These are phyloP conservation scores for Rachicladosporium sp. DNA, from an alignment of 2,329 filamentous ascomycete genomes.

Conservation along the genomic window DNA sequence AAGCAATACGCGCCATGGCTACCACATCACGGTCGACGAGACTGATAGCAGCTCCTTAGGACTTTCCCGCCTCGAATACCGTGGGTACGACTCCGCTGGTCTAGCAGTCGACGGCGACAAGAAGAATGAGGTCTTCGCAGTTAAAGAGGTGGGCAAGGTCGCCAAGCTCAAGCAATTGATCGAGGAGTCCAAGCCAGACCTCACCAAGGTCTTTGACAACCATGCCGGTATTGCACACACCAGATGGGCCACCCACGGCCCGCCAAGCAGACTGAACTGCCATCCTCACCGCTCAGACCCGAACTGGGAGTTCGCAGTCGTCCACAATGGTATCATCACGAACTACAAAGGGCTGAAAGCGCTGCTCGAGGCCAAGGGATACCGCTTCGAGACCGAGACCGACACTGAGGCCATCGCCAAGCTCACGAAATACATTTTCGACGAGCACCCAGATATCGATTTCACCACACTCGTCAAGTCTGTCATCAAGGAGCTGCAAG, in stretches of 20 bases:
- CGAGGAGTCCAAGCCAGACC: constrained; percentile 67
- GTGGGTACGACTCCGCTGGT: constrained; percentile 96
- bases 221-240: constrained; percentile 99
- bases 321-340: constrained; percentile 99
- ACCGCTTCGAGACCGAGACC: constrained; percentile 97
- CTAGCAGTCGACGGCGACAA: constrained; percentile 94
- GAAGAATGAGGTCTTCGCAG: constrained; percentile 93
- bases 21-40: no score
- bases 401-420: constrained; percentile 99
- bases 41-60: constrained; percentile 39
- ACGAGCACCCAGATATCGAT: constrained; percentile 84
- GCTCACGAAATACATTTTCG: constrained; percentile 95
- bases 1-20: constrained; percentile 13
- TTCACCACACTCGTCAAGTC: constrained; percentile 96
- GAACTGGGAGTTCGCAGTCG: constrained; percentile 90
- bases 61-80: constrained; percentile 91
- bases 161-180: constrained; percentile 92
- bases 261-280: constrained; percentile 89
- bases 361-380: constrained; percentile 84
- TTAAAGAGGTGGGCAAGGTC: constrained; percentile 99
- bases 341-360: constrained; percentile 99
- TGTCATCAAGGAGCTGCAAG: constrained; percentile 95
- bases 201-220: constrained; percentile 89
- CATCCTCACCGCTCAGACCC: constrained; percentile 96
- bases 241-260: constrained; percentile 94